phyloP scores from a whole-genome alignment of 352 stramenopile genomes.

The Phytophthora fragariaefolia region DNA sequence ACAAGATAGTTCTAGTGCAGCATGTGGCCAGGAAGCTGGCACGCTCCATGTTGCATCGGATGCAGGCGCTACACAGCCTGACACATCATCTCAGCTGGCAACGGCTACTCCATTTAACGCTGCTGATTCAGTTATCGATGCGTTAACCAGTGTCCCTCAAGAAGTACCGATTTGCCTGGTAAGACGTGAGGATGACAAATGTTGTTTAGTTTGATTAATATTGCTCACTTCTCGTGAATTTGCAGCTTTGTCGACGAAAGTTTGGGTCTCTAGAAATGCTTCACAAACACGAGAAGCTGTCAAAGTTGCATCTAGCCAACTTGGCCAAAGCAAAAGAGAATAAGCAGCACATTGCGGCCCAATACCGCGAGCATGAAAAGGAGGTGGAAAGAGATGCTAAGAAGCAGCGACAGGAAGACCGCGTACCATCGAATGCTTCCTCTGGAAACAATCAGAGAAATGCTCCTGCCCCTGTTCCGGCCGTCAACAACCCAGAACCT shows the following conservation, averaged over 20 bases:
- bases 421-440: neutral
- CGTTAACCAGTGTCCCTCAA: slow-evolving; percentile 48
- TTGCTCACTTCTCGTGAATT: neutral
- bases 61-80: neutral
- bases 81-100: neutral
- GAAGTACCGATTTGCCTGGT: slow-evolving; percentile 86
- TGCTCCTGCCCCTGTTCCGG: neutral
- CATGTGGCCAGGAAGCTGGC: slow-evolving; percentile 6
- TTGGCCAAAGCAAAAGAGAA: slow-evolving; percentile 79
- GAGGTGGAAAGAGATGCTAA: slow-evolving; percentile 45
- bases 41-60: too few relatives aligned
- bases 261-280: slow-evolving; percentile 78
- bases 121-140: slow-evolving; percentile 39
- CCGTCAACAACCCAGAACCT: slow-evolving; percentile 8
- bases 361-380: slow-evolving; percentile 70
- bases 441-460: slow-evolving; percentile 5
- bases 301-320: slow-evolving; percentile 78
- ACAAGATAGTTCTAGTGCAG: neutral
- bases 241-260: slow-evolving; percentile 81
- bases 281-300: slow-evolving; percentile 81
- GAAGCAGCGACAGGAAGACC: slow-evolving; percentile 36
- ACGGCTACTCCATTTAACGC: neutral
- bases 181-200: slow-evolving; percentile 15
- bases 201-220: neutral
- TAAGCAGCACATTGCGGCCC: slow-evolving; percentile 65